Evolutionary conservation across 805 yeast species (phyloP).

Genomic region (Diddensiella caesifluorescens): DNA sequence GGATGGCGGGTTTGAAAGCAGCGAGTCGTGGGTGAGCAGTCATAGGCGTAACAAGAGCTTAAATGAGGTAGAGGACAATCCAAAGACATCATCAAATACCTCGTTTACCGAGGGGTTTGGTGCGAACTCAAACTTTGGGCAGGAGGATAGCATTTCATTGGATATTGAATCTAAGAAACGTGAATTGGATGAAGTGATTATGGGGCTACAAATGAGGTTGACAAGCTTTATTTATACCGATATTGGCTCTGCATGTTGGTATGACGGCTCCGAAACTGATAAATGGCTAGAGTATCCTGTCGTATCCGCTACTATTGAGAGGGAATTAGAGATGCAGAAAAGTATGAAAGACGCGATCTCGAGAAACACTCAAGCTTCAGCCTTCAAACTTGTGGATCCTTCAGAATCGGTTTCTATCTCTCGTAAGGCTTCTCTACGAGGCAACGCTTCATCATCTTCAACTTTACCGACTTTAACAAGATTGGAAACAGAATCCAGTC

Average conservation of each 20-base stretch:
- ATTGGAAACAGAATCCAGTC: constrained; percentile 3
- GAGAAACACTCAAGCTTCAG: constrained; percentile 8
- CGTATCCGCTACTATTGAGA: constrained; percentile 14
- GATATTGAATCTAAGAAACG: constrained; percentile 14
- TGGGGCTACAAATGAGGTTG: constrained; percentile 22
- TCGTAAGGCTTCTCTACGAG: constrained; percentile 5
- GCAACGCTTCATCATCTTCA: constrained; percentile 4
- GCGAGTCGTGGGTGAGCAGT: not conserved
- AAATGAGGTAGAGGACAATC: constrained; percentile 11
- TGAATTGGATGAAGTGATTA: constrained; percentile 18
- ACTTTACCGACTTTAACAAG: not conserved
- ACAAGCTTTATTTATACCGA: constrained; percentile 30
- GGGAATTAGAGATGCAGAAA: constrained; percentile 11
- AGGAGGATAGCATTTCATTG: constrained; percentile 2
- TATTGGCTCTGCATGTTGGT: constrained; percentile 26
- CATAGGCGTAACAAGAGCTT: constrained; percentile 22
- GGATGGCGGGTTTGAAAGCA: constrained; percentile 10
- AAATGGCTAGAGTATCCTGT: constrained; percentile 24
- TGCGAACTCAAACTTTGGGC: not conserved
- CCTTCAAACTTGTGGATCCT: constrained; percentile 10
- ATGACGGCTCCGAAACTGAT: constrained; percentile 33
- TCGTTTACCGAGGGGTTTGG: not conserved
- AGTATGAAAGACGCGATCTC: constrained; percentile 13
- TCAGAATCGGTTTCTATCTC: constrained; percentile 9
- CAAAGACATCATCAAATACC: not conserved